Conservation (phyloP, 108 stramenopile genomes). For the Cylindrotheca closterium region DNA sequence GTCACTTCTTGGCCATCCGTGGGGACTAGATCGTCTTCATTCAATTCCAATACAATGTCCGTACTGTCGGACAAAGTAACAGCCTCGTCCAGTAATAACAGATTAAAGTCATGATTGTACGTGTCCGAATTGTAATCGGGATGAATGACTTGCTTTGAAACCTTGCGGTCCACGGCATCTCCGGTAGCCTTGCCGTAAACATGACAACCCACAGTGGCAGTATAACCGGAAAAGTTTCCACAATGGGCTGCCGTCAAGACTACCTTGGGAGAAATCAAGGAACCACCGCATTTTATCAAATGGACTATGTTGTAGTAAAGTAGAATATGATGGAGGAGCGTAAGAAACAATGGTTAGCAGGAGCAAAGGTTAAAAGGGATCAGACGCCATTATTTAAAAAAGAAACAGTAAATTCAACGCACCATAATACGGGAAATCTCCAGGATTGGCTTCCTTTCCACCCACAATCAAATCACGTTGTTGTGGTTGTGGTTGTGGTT, state of each 20-base stretch:
- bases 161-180: slow-evolving; percentile 3
- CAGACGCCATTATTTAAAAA: too few species aligned
- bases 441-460: too few species aligned
- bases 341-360: too few species aligned
- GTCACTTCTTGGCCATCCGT: slow-evolving; percentile 25
- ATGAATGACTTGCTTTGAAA: slow-evolving; percentile 17
- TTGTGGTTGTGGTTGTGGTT: too few species aligned
- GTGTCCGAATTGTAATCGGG: slow-evolving; percentile 29
- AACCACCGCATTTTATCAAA: slow-evolving; percentile 32
- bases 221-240: slow-evolving; percentile 13
- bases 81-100: background rate
- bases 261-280: slow-evolving; percentile 39
- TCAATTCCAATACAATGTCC: background rate
- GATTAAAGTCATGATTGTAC: slow-evolving; percentile 15
- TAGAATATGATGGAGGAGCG: too few species aligned
- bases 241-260: slow-evolving; percentile 50
- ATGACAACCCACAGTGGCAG: slow-evolving; percentile 12
- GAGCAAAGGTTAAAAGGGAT: too few species aligned
- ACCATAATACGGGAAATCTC: too few species aligned
- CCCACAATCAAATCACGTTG: too few species aligned
- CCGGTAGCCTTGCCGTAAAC: background rate
- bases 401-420: too few species aligned
- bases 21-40: slow-evolving; percentile 21
- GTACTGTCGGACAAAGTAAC: background rate
- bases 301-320: slow-evolving; percentile 10